These are phyloP conservation scores for Cylindrotheca closterium DNA, from an alignment of 108 stramenopile species.

Conservation along the genomic window DNA sequence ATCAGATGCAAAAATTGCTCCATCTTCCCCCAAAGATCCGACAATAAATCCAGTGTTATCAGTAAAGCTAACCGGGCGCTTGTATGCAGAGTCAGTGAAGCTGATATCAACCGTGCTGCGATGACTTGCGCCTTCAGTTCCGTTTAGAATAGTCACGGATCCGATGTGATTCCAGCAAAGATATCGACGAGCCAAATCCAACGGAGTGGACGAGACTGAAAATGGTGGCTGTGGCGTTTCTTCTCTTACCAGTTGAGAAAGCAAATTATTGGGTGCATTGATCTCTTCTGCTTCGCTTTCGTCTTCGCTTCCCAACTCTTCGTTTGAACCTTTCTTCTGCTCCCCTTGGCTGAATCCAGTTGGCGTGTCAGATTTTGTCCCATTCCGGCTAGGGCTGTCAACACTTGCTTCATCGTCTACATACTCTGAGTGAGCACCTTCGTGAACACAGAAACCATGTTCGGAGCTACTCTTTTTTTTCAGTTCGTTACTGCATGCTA, in stretches of 20 bases:
- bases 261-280: not conserved
- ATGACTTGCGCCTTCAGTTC: slow-evolving; percentile 25
- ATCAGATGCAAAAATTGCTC: slow-evolving; percentile 79
- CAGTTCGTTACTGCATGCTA: too few relatives aligned
- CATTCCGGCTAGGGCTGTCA: too few relatives aligned
- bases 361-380: too few relatives aligned
- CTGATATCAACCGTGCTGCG: slow-evolving; percentile 65
- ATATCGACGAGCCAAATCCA: slow-evolving; percentile 67
- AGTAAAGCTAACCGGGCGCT: slow-evolving; percentile 65
- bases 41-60: slow-evolving; percentile 77
- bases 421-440: too few relatives aligned
- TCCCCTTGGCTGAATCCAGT: too few relatives aligned
- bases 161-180: slow-evolving; percentile 89
- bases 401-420: too few relatives aligned
- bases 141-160: slow-evolving; percentile 50
- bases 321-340: too few relatives aligned
- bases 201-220: slow-evolving; percentile 72
- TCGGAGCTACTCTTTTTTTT: too few relatives aligned
- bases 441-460: too few relatives aligned
- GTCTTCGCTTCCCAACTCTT: slow-evolving; percentile 41
- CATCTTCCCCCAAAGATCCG: slow-evolving; percentile 79
- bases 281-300: slow-evolving; percentile 38
- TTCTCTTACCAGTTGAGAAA: not conserved
- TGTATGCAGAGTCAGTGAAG: slow-evolving; percentile 68
- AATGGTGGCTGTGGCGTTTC: slow-evolving; percentile 67